Percentiles rank a stretch among this genome's conserved stretches.
Conservation (phyloP, 2,329 filamentous ascomycete species). For the Penicillium sp. region DNA sequence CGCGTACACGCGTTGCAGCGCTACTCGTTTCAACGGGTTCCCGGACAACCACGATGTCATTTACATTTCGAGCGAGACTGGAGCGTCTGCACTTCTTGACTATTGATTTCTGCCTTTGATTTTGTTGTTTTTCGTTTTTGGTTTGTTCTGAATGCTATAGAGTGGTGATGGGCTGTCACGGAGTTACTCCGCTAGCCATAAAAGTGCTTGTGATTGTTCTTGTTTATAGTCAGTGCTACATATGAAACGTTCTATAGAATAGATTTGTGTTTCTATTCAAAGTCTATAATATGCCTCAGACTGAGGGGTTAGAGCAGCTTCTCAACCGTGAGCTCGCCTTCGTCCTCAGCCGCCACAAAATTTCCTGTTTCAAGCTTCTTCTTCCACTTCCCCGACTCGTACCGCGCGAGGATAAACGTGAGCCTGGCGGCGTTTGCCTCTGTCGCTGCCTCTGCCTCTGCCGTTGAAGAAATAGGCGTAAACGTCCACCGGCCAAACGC, state of each 20-base stretch:
- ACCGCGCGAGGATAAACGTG: conserved; percentile 46
- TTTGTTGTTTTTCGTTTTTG: neutral
- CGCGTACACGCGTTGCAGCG: conserved; percentile 96
- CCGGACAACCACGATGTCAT: conserved; percentile 87
- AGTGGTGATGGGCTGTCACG: neutral
- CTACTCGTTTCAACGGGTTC: conserved; percentile 97
- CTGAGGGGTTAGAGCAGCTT: conserved; percentile 25
- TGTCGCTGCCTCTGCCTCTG: conserved; percentile 28
- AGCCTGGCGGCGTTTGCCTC: conserved; percentile 41
- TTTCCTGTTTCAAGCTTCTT: conserved; percentile 42
- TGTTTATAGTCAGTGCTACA: neutral
- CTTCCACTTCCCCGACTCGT: conserved; percentile 48
- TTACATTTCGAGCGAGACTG: conserved; percentile 91
- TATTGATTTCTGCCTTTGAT: conserved; percentile 26
- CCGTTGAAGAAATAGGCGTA: conserved; percentile 50
- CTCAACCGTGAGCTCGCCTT: conserved; percentile 30
- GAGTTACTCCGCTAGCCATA: neutral
- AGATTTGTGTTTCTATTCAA: neutral
- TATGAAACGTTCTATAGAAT: neutral
- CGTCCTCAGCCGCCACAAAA: conserved; percentile 25
- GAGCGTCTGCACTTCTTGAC: conserved; percentile 68
- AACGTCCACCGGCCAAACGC: conserved; percentile 95
- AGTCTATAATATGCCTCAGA: neutral
- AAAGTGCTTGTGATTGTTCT: conserved; percentile 3
- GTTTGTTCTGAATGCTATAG: neutral